Percentiles rank a stretch among this genome's conserved stretches.
These are phyloP conservation scores for Oidiodendron maius DNA, from an alignment of 495 filamentous ascomycete species.

Conservation along the genomic window DNA sequence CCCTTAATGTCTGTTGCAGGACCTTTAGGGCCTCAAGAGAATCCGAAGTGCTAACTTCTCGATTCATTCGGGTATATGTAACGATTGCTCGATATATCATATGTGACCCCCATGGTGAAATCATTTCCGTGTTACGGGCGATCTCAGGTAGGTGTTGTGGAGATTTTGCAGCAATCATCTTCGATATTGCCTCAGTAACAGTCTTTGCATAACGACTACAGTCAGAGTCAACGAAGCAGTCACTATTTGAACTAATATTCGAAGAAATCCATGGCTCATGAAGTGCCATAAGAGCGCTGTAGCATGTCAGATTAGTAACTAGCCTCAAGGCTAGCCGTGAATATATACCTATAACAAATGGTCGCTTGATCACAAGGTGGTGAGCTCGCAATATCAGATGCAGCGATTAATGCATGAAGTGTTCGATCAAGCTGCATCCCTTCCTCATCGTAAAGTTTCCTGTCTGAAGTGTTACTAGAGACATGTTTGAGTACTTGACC, in stretches of 20 bases:
- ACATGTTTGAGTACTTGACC: constrained; percentile 8
- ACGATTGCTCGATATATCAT: constrained; percentile 25
- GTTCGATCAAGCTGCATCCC: constrained; percentile 3
- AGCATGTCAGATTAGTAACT: neutral
- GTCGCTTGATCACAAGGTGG: too few relatives aligned
- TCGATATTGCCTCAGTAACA: neutral
- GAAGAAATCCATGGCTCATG: constrained; percentile 1
- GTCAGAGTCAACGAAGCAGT: neutral
- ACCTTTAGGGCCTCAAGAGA: constrained; percentile 1
- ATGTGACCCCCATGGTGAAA: constrained; percentile 22
- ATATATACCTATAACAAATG: neutral
- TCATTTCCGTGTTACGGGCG: too few relatives aligned
- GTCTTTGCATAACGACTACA: neutral
- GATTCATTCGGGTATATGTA: constrained; percentile 22
- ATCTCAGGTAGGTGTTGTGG: neutral
- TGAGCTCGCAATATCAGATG: constrained; percentile 2
- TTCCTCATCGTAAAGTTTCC: neutral
- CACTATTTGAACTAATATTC: neutral
- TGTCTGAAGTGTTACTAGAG: neutral
- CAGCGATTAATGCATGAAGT: constrained; percentile 2
- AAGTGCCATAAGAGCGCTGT: constrained; percentile 1
- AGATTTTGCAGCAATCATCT: constrained; percentile 4
- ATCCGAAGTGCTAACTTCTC: neutral
- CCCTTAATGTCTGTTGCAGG: neutral
- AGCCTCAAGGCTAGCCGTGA: neutral